Base-by-base conservation (phyloP, 169 alveolate species). In the Babesia divergens region DNA sequence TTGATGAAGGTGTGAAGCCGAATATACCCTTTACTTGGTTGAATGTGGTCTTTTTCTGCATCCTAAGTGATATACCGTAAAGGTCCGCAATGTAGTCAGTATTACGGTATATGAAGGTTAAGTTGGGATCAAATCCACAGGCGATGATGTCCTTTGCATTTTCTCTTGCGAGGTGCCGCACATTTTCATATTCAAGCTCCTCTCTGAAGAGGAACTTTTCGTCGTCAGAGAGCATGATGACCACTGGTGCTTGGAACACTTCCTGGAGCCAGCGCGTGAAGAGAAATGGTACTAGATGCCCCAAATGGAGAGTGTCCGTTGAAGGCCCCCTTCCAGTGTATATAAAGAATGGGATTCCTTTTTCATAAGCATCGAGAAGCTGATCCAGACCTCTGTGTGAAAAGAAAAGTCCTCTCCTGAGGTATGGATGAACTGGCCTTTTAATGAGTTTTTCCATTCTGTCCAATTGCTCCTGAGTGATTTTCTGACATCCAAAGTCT, bases 261-360 rank as follows among this genome's bases (percentile, higher is more conserved):
- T 97, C 99, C 82, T 89, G 91, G 42, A 97, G 90, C 93, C 96
- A 97, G 91, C 96, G 93, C 43, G 98, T 95, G 83, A 98, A 94
- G 53, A 96, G 92, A 91, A 98, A 97, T 20, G 99, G 99, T 42
- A 98, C 95, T 74, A 97, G 89, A 81, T 98, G 99, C 0, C 99
- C 99, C 59, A 96, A 74, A 76, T 97, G 99, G 84, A 97, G 89
- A 7, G 99, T 90, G n/a, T 94, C 98, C n/a, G 98, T 90, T 28
- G 99, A 94, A 3, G 99, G 99, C 20, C 99, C 99, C 65, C 99
- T 86, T 18, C 99, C 99, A 1, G 99, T 97, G 84, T 97, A 97
- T 46, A 97, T 80, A 86, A 94, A 97, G 89, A 98, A 97, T 14
- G 95, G 95, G 52, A 84, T 91, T 9, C 98, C 97, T 70, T 91